Percentiles rank a stretch among this genome's conserved stretches.
phyloP scores from a whole-genome alignment of 495 filamentous ascomycete genomes.

The Lophiostoma macrostomum region DNA sequence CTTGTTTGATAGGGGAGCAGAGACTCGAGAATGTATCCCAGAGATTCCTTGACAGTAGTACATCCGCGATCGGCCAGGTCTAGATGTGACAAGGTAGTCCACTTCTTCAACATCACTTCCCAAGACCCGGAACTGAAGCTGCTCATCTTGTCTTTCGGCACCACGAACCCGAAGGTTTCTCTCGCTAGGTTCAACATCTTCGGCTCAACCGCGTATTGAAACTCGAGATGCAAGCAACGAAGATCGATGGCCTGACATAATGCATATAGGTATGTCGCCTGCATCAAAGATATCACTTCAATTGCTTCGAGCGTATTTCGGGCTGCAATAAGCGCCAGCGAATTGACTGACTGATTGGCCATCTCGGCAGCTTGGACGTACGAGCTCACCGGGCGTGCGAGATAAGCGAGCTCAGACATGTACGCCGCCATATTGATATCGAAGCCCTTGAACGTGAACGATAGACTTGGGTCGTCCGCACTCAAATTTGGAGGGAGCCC shows the following conservation, averaged over 20 bases:
- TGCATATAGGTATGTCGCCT: conserved; percentile 50
- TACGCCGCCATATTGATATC: conserved; percentile 26
- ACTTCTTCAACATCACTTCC: too few species aligned
- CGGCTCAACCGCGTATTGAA: conserved; percentile 1
- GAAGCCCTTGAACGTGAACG: conserved; percentile 22
- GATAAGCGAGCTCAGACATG: conserved; percentile 33
- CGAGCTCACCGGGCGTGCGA: conserved; percentile 20
- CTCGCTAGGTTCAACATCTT: too few species aligned
- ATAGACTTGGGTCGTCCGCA: conserved; percentile 28
- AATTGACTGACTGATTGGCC: conserved; percentile 28
- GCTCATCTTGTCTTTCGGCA: too few species aligned
- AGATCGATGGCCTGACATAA: conserved; percentile 50
- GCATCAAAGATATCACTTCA: conserved; percentile 54
- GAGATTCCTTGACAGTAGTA: too few species aligned
- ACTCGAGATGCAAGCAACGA: conserved; percentile 35
- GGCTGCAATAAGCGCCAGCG: conserved; percentile 36
- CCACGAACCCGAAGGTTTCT: too few species aligned
- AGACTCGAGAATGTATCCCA: too few species aligned
- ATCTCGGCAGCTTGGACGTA: conserved; percentile 30
- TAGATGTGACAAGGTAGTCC: too few species aligned
- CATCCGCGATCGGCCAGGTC: too few species aligned
- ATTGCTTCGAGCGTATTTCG: conserved; percentile 56
- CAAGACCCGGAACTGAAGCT: too few species aligned
- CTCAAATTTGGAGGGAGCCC: conserved; percentile 29
- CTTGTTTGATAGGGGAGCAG: too few species aligned